Percentiles rank a stretch among this genome's conserved stretches.
phyloP scores from a whole-genome alignment of 2,329 filamentous ascomycete species.

The Ascochyta fabae region DNA sequence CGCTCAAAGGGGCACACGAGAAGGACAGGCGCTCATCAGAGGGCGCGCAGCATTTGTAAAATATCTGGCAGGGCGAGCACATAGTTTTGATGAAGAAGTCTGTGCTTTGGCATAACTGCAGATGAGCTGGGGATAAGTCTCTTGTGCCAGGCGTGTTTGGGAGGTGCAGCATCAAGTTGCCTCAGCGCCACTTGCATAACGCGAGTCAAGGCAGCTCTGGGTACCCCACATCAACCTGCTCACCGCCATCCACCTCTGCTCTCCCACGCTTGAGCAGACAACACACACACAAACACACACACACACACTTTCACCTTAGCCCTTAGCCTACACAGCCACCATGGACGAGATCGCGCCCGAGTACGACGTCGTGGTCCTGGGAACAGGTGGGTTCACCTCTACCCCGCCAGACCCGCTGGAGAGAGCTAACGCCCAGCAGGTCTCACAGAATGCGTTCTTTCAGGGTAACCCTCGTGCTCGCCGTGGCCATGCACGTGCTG shows the following conservation, averaged over 20 bases:
- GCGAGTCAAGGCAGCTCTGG: slow-evolving; percentile 43
- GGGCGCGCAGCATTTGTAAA: slow-evolving; percentile 8
- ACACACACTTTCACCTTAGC: slow-evolving; percentile 15
- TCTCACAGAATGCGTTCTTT: slow-evolving; percentile 98
- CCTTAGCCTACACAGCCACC: slow-evolving; percentile 44
- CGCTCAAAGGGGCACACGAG: slow-evolving; percentile 1
- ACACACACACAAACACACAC: slow-evolving; percentile 29
- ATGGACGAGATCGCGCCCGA: slow-evolving; percentile 99
- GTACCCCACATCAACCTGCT: slow-evolving; percentile 32
- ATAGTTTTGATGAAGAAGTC: slow-evolving; percentile 17
- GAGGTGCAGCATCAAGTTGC: background rate
- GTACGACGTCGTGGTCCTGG: slow-evolving; percentile 98
- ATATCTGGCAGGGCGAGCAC: slow-evolving; percentile 20
- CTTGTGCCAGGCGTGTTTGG: slow-evolving; percentile 16
- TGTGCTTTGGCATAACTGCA: slow-evolving; percentile 18
- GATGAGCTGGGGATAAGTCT: slow-evolving; percentile 10
- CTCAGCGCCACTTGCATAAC: slow-evolving; percentile 28
- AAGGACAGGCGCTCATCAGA: background rate
- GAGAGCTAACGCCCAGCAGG: slow-evolving; percentile 62
- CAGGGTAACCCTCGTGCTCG: slow-evolving; percentile 69
- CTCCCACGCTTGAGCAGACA: slow-evolving; percentile 29
- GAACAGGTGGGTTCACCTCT: slow-evolving; percentile 75
- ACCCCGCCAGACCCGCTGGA: slow-evolving; percentile 47
- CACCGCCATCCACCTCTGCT: slow-evolving; percentile 35
- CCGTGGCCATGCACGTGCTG: slow-evolving; percentile 11